Evolutionary conservation across 306 rosid species (phyloP).

Genomic region (Inga laurina): DNA sequence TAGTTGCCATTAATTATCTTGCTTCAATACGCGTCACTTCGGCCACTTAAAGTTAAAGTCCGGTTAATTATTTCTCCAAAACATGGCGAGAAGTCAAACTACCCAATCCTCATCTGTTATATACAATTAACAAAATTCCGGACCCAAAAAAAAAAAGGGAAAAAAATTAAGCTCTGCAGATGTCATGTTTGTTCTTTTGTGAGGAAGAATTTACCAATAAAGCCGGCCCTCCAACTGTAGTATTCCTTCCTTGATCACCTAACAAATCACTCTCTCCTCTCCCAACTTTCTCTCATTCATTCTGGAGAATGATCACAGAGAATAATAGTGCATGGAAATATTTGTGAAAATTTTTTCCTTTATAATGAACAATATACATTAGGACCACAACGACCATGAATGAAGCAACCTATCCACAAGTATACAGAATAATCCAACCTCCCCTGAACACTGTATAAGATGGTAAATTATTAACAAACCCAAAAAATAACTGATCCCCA

Average conservation of each 20-base stretch:
- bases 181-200: slow-evolving; percentile 37
- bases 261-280: neutral
- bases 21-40: neutral
- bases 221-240: slow-evolving; percentile 35
- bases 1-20: neutral
- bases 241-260: slow-evolving; percentile 10
- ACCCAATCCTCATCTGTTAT: neutral
- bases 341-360: slow-evolving; percentile 24
- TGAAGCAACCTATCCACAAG: slow-evolving; percentile 19
- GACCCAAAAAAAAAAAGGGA: neutral
- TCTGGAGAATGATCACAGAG: neutral
- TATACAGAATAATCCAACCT: slow-evolving; percentile 13
- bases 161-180: slow-evolving; percentile 15
- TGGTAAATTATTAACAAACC: neutral
- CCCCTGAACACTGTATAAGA: neutral
- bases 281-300: neutral
- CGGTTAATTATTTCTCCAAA: neutral
- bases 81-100: neutral
- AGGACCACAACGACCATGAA: slow-evolving; percentile 11
- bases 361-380: neutral
- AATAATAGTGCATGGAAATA: neutral
- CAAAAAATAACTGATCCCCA: neutral
- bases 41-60: neutral
- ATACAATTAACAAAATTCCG: neutral
- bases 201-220: slow-evolving; percentile 19